These are phyloP conservation scores for Wallacemonas sp. DNA, from an alignment of 208 protist genomes.

Conservation along the genomic window DNA sequence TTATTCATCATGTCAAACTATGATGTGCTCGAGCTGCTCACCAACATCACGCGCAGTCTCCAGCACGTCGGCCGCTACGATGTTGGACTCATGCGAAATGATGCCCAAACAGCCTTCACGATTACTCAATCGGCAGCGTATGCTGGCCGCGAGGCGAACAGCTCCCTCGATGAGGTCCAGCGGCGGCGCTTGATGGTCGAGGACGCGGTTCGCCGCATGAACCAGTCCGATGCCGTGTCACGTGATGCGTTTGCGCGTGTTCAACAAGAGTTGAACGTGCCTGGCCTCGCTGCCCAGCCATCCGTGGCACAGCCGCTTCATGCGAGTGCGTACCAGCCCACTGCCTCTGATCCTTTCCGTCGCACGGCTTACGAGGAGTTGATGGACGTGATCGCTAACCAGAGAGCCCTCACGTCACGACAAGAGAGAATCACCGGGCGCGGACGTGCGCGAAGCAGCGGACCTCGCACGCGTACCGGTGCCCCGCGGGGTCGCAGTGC, in stretches of 20 bases:
- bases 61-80: constrained; percentile 83
- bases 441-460: not conserved
- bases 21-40: constrained; percentile 65
- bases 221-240: constrained; percentile 34
- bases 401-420: constrained; percentile 3
- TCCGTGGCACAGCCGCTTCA: constrained; percentile 8
- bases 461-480: not conserved
- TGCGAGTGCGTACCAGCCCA: not conserved
- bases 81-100: constrained; percentile 80
- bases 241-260: constrained; percentile 34
- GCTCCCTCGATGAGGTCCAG: constrained; percentile 31
- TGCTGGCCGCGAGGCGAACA: constrained; percentile 26
- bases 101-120: constrained; percentile 76
- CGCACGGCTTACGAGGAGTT: constrained; percentile 52
- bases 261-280: not conserved
- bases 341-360: constrained; percentile 25
- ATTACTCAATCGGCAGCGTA: constrained; percentile 71
- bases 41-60: constrained; percentile 59
- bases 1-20: constrained; percentile 80
- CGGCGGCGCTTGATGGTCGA: constrained; percentile 46
- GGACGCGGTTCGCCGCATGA: constrained; percentile 59
- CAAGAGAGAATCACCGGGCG: not conserved
- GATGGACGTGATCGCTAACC: constrained; percentile 34
- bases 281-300: not conserved
- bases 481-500: not conserved